Conservation (phyloP, 2,329 filamentous ascomycete species). For the Stachybotrys chlorohalonatus region DNA sequence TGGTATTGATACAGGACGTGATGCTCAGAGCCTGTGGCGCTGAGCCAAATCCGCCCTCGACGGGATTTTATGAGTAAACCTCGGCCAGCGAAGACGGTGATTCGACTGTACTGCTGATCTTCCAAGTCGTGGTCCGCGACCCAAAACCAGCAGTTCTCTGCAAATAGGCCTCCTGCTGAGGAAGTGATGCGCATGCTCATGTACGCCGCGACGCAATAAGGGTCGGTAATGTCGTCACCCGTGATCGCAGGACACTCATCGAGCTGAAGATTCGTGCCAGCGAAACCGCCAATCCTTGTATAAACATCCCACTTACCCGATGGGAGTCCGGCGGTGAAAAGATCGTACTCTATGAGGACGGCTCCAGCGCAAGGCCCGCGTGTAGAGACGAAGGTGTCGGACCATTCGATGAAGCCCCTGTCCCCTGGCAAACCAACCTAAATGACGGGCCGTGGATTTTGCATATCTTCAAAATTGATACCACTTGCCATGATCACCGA, state of each 20-base stretch:
- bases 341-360: constrained; percentile 64
- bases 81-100: constrained; percentile 43
- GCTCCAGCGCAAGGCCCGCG: constrained; percentile 59
- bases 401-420: constrained; percentile 57
- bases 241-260: constrained; percentile 53
- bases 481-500: constrained; percentile 48
- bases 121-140: constrained; percentile 48
- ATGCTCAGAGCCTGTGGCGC: constrained; percentile 58
- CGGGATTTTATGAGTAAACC: constrained; percentile 36
- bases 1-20: constrained; percentile 62
- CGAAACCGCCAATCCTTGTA: constrained; percentile 63
- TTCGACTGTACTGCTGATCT: constrained; percentile 33
- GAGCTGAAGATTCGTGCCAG: constrained; percentile 59
- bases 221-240: constrained; percentile 15
- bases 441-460: constrained; percentile 53
- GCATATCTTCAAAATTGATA: constrained; percentile 43
- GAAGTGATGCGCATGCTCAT: constrained; percentile 33
- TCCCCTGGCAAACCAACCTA: constrained; percentile 57
- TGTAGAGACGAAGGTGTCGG: constrained; percentile 63
- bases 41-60: constrained; percentile 44
- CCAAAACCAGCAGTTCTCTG: constrained; percentile 38
- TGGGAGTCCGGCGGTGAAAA: constrained; percentile 36
- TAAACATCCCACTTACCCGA: constrained; percentile 68
- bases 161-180: constrained; percentile 26
- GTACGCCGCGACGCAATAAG: constrained; percentile 30